Conservation (phyloP, 2,329 filamentous ascomycete genomes). For the Alternaria sp. region DNA sequence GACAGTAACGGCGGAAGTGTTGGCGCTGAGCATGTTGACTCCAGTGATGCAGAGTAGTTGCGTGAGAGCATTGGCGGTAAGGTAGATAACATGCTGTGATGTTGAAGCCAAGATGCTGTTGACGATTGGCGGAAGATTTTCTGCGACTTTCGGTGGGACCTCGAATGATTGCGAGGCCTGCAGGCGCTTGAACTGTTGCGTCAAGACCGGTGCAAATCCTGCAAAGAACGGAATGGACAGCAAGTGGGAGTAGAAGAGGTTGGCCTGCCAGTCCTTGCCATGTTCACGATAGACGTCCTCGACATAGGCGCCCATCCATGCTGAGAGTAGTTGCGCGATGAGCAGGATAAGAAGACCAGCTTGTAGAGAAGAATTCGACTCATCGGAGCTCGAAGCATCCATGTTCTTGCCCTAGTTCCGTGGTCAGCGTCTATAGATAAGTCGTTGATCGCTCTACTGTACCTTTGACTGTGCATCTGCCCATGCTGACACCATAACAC, state of each 20-base stretch:
- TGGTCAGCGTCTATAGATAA: constrained; percentile 11
- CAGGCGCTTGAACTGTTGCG: constrained; percentile 68
- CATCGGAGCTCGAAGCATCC: constrained; percentile 49
- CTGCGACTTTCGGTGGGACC: constrained; percentile 39
- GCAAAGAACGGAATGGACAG: constrained; percentile 78
- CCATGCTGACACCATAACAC: constrained; percentile 87
- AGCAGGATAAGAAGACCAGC: constrained; percentile 83
- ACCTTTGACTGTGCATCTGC: constrained; percentile 88
- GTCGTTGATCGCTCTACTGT: constrained; percentile 27
- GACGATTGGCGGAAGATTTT: constrained; percentile 35
- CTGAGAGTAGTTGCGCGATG: constrained; percentile 85
- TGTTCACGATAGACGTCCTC: constrained; percentile 87
- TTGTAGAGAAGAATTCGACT: constrained; percentile 59
- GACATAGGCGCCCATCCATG: constrained; percentile 93
- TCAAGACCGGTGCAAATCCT: constrained; percentile 71
- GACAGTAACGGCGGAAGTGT: constrained; percentile 89
- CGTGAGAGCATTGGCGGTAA: constrained; percentile 80
- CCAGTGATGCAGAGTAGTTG: constrained; percentile 96
- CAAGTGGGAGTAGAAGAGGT: constrained; percentile 88
- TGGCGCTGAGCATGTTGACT: constrained; percentile 90
- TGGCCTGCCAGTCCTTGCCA: constrained; percentile 92
- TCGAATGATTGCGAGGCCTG: constrained; percentile 67
- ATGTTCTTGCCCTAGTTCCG: constrained; percentile 51
- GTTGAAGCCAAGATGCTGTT: constrained; percentile 42
- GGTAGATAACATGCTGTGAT: constrained; percentile 74